Base-by-base conservation (phyloP, 192 early-diverging fungal genomes). In the Linnemannia hyalina region DNA sequence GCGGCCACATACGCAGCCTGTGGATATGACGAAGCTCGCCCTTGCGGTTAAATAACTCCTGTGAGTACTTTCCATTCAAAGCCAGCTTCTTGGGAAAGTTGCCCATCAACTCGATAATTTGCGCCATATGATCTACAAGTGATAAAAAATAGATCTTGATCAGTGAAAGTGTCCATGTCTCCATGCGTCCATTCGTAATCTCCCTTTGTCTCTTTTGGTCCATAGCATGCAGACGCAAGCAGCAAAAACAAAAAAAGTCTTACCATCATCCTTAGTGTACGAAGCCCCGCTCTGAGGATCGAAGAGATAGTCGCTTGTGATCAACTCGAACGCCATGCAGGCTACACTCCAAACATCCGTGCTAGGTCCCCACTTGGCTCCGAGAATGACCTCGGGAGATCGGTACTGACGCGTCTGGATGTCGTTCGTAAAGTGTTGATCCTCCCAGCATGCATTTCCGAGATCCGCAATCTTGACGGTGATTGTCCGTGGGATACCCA, bases 331-430 rank as follows among this genome's bases (percentile, higher is more conserved):
- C 1, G 93, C 63, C 91, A 99, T 95, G 90, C 97, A 98, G 18
- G 96, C 97, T 47, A 98, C 91, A 76, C 95, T 97, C 98, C 98
- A 99, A 29, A 98, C 93, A 84, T 99, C 98, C 15, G 97, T 95
- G 44, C 93, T 94, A 4, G 94, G 89, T 65, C 97, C 95, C 94
- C 98, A 99, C 47, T 92, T 90, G 26, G 95, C 91, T 23, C 98
- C 98, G n/a, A 99, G 90, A 74, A 99, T 98, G 6, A 97, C 98
- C 88, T 99, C 98, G 44, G 98, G 98, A 22, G 95, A 96, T 75
- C 98, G 94, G 82, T 99, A 99, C 88, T 99, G 97, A 70, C 98
- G 94, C 55, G 98, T 99, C 88, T 99, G 98, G 77, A 99, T 99
- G 81, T 98, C 97, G 68, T 96, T 95, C 0, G 97, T 98, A 80